Evolutionary conservation across 257 asterid genomes (phyloP).

Genomic region (Ophiorrhiza pumila): DNA sequence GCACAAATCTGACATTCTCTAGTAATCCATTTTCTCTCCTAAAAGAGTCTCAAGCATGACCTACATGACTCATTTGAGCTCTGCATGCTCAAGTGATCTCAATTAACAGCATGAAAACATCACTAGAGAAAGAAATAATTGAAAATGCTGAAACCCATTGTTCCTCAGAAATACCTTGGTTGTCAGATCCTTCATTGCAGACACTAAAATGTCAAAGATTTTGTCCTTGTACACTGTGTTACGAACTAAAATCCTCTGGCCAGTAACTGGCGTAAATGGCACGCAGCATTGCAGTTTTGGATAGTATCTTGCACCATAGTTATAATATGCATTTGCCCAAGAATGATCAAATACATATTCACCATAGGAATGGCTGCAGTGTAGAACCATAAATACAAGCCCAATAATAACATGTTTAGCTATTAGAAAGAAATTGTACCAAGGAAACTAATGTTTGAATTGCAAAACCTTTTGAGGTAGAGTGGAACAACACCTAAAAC

Average conservation of each 20-base stretch:
- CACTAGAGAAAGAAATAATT: background rate
- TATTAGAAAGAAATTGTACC: background rate
- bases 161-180: slow-evolving; percentile 46
- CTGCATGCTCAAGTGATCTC: background rate
- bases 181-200: slow-evolving; percentile 80
- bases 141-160: background rate
- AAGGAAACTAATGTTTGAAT: slow-evolving; percentile 8
- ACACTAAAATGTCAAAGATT: slow-evolving; percentile 77
- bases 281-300: slow-evolving; percentile 91
- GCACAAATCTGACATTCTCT: background rate
- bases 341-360: slow-evolving; percentile 98
- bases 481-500: slow-evolving; percentile 90
- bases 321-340: slow-evolving; percentile 95
- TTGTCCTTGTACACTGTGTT: slow-evolving; percentile 59
- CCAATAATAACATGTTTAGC: slow-evolving; percentile 17
- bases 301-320: slow-evolving; percentile 79
- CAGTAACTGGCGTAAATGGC: slow-evolving; percentile 96
- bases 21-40: background rate
- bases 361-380: slow-evolving; percentile 95
- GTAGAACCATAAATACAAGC: slow-evolving; percentile 25
- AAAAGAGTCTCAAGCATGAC: background rate
- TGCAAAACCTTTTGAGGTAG: slow-evolving; percentile 80
- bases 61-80: background rate
- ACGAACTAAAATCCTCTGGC: slow-evolving; percentile 88
- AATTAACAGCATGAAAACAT: background rate